Conservation (phyloP, 2,329 filamentous ascomycete species). For the Stachybotrys echinatus region DNA sequence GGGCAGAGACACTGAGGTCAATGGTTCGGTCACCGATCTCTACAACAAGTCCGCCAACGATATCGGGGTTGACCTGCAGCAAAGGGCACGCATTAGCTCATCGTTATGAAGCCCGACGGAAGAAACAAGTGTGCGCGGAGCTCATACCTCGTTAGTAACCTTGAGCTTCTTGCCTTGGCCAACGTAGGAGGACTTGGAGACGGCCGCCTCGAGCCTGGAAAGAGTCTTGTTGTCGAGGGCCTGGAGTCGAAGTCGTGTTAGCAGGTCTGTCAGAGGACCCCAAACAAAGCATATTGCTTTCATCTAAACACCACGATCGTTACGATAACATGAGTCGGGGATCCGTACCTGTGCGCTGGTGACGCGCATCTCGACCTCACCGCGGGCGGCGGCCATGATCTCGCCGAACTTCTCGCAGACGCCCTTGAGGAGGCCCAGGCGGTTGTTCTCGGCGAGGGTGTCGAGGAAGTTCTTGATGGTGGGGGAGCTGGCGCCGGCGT, state of each 20-base stretch:
- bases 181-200: constrained; percentile 84
- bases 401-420: constrained; percentile 82
- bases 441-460: constrained; percentile 94
- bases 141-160: constrained; percentile 82
- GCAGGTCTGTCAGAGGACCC: too few species aligned
- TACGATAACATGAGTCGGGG: too few species aligned
- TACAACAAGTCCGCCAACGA: constrained; percentile 88
- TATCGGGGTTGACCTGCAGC: constrained; percentile 86
- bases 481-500: constrained; percentile 67
- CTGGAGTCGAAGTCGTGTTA: constrained; percentile 36
- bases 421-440: constrained; percentile 73
- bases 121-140: background rate
- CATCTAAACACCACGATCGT: too few species aligned
- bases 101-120: too few species aligned
- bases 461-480: constrained; percentile 91
- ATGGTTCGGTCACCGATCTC: constrained; percentile 98
- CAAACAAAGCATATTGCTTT: too few species aligned
- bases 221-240: constrained; percentile 84
- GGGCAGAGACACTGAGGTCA: constrained; percentile 90
- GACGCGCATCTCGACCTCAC: constrained; percentile 90
- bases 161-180: constrained; percentile 95
- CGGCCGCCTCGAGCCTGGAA: constrained; percentile 76
- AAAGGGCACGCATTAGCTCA: too few species aligned
- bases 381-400: constrained; percentile 82
- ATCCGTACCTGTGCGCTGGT: constrained; percentile 85